Base-by-base conservation (phyloP, 768 basidiomycete species). In the Lactarius tabidus region DNA sequence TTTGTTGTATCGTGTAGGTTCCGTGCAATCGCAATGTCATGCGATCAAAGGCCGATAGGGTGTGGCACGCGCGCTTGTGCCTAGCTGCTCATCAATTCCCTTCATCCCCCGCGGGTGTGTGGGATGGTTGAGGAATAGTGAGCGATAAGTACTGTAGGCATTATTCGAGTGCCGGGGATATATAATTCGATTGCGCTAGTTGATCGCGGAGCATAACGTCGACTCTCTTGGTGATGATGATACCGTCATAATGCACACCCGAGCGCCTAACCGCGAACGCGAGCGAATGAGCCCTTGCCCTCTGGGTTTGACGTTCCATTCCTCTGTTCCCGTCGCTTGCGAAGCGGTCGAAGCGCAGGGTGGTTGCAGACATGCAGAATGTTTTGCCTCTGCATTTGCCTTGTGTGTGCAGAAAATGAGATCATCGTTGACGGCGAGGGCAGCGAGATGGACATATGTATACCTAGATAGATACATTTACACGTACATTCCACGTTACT, bases 161-260 rank as follows among this genome's bases (percentile, higher is more conserved):
- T 54, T 35, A 35, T 23, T 38, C n/a, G 31, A 48, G 29, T 48
- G n/a, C 52, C 62, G 35, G 5, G n/a, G 1, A 0, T n/a, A n/a
- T n/a, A 23, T n/a, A 45, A 8, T 43, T 9, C 20, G 10, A 9
- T 20, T 12, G 20, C 41, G 29, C 60, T 23, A 20, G 35, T 56
- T n/a, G 55, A 36, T 39, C 43, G 26, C 20, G 33, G 3, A 17
- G 43, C 10, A 56, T 56, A n/a, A 23, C n/a, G n/a, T n/a, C n/a
- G n/a, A n/a, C n/a, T n/a, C n/a, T n/a, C n/a, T n/a, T 33, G 33
- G 4, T 9, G 54, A 31, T 20, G 62, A 59, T 60, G 1, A 64
- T 60, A 48, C 59, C 59, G 64, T 65, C 55, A 65, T 65, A 56
- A 65, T 65, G 57, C 48, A 36, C 56, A 36, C 56, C 17, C 29